phyloP scores from a whole-genome alignment of 139 green algal genomes.

The Volvox reticuliferus region DNA sequence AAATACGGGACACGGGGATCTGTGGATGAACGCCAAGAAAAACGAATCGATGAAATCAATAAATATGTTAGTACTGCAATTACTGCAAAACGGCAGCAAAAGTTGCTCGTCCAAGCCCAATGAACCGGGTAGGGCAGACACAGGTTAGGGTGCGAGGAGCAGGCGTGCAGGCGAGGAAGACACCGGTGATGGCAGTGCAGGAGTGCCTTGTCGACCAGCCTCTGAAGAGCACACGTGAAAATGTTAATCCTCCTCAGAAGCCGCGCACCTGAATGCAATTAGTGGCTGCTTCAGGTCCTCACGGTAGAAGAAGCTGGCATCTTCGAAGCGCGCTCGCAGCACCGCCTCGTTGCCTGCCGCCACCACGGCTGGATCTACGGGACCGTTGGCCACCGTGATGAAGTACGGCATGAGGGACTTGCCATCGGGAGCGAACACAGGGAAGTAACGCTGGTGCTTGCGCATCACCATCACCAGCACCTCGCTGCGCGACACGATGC shows the following conservation, averaged over 20 bases:
- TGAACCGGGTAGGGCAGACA: no score
- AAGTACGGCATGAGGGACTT: slow-evolving; percentile 87
- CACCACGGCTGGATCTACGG: slow-evolving; percentile 81
- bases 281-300: slow-evolving; percentile 87
- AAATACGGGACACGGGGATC: not conserved
- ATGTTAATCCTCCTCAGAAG: no score
- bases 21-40: no score
- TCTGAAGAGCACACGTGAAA: no score
- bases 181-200: no score
- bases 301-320: slow-evolving; percentile 98
- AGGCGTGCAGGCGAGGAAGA: no score
- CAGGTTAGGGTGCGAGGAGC: no score
- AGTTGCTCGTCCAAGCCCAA: no score
- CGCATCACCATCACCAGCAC: slow-evolving; percentile 98
- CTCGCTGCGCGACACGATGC: slow-evolving; percentile 75
- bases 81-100: no score
- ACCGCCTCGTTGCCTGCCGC: slow-evolving; percentile 95
- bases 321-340: slow-evolving; percentile 95
- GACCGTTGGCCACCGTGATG: slow-evolving; percentile 96
- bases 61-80: no score
- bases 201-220: no score
- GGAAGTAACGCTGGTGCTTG: slow-evolving; percentile 99
- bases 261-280: slow-evolving; percentile 71
- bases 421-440: slow-evolving; percentile 72
- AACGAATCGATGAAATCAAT: no score